Conservation (phyloP, 805 yeast species). For the Saitoella complicata region DNA sequence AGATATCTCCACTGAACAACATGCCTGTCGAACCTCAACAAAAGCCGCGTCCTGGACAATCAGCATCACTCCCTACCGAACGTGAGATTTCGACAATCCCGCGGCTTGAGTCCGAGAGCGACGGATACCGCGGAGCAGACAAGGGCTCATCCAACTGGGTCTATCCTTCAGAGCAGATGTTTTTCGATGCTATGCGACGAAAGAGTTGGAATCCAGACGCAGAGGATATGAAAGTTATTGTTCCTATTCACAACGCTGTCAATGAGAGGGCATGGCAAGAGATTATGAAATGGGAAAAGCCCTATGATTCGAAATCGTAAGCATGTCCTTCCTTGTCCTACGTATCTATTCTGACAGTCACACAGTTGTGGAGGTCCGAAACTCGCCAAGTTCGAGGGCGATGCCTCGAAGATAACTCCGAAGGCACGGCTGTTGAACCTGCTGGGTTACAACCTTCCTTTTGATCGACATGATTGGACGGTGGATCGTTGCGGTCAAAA, state of each 20-base stretch:
- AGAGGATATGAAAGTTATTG: constrained; percentile 72
- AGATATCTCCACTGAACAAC: constrained; percentile 13
- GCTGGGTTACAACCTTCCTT: constrained; percentile 59
- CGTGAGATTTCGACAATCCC: constrained; percentile 74
- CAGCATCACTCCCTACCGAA: constrained; percentile 40
- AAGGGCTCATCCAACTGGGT: constrained; percentile 54
- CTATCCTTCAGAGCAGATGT: constrained; percentile 90
- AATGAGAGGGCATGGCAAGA: constrained; percentile 87
- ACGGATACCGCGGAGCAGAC: constrained; percentile 27
- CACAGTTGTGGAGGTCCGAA: constrained; percentile 64
- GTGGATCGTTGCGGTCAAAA: constrained; percentile 69
- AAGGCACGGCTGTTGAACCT: constrained; percentile 56
- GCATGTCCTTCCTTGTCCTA: background rate
- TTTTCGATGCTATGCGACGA: constrained; percentile 83
- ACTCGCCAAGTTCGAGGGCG: constrained; percentile 77
- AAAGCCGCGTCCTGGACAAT: background rate
- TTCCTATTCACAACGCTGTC: constrained; percentile 86
- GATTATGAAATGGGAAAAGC: constrained; percentile 66
- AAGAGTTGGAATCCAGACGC: constrained; percentile 77
- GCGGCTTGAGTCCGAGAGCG: constrained; percentile 19
- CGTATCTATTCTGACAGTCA: background rate
- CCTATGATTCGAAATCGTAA: constrained; percentile 13
- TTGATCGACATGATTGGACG: constrained; percentile 94
- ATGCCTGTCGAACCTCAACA: constrained; percentile 6
- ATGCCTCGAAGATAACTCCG: constrained; percentile 71